phyloP scores from a whole-genome alignment of 306 rosid species.

The Albizia julibrissin region DNA sequence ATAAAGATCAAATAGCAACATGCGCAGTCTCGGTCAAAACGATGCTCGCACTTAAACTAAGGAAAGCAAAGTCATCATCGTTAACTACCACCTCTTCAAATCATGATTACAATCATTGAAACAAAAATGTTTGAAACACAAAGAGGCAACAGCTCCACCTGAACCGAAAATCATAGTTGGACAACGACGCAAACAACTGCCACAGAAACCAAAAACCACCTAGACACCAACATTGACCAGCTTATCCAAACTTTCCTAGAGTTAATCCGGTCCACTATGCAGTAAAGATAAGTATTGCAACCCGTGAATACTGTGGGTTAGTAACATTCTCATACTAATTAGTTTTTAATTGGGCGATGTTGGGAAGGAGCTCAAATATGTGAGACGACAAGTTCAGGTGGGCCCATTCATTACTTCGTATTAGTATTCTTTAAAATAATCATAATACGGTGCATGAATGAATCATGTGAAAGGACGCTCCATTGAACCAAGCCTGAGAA shows the following conservation, averaged over 20 bases:
- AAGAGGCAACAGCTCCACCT: not conserved
- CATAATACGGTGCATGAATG: slow-evolving; percentile 49
- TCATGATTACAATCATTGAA: slow-evolving; percentile 9
- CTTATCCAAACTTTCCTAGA: slow-evolving; percentile 22
- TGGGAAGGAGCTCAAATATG: slow-evolving; percentile 37
- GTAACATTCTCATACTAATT: slow-evolving; percentile 16
- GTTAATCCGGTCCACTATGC: not conserved
- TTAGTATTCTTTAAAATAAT: slow-evolving; percentile 19
- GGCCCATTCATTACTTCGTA: slow-evolving; percentile 38
- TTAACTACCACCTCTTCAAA: not conserved
- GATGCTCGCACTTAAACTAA: slow-evolving; percentile 17
- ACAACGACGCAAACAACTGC: not conserved
- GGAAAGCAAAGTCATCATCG: slow-evolving; percentile 24
- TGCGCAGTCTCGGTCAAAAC: slow-evolving; percentile 39
- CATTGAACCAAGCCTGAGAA: slow-evolving; percentile 29
- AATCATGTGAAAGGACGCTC: slow-evolving; percentile 32
- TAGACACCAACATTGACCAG: slow-evolving; percentile 25
- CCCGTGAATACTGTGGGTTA: slow-evolving; percentile 27
- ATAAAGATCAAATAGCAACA: slow-evolving; percentile 28
- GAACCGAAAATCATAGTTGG: not conserved
- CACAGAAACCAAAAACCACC: not conserved
- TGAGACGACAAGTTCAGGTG: slow-evolving; percentile 27
- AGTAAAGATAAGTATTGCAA: slow-evolving; percentile 22
- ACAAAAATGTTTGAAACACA: not conserved
- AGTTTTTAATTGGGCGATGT: slow-evolving; percentile 16